Percentiles rank a stretch among this genome's conserved stretches.
Conservation (phyloP, 495 filamentous ascomycete species). For the Margaritispora aquatica region DNA sequence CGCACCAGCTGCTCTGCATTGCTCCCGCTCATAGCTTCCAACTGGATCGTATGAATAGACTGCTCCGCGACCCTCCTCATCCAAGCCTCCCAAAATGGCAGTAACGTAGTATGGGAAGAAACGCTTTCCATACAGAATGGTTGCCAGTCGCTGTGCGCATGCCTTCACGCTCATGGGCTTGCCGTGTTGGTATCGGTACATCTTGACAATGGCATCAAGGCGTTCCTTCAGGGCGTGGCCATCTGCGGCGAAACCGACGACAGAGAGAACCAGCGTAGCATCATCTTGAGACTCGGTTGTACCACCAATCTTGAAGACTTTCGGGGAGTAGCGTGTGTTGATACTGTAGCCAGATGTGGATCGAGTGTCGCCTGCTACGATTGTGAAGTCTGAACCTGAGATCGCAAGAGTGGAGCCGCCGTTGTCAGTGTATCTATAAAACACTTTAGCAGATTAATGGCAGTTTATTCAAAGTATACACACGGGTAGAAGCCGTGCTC, state of each 20-base stretch:
- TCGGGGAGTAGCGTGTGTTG: slow-evolving; percentile 88
- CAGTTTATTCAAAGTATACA: slow-evolving; percentile 23
- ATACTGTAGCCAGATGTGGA: slow-evolving; percentile 96
- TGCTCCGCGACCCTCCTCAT: slow-evolving; percentile 91
- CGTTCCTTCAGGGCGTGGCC: slow-evolving; percentile 85
- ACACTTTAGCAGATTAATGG: slow-evolving; percentile 10
- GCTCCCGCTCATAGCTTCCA: slow-evolving; percentile 91
- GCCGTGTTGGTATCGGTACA: slow-evolving; percentile 93
- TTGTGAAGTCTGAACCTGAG: slow-evolving; percentile 84
- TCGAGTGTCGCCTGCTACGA: slow-evolving; percentile 94
- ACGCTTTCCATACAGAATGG: slow-evolving; percentile 91
- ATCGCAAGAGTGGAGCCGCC: slow-evolving; percentile 96
- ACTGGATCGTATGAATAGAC: slow-evolving; percentile 97
- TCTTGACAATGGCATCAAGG: slow-evolving; percentile 86
- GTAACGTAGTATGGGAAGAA: slow-evolving; percentile 98
- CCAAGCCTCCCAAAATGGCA: slow-evolving; percentile 87
- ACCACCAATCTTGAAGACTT: slow-evolving; percentile 94
- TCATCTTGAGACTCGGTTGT: slow-evolving; percentile 77
- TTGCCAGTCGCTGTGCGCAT: slow-evolving; percentile 86
- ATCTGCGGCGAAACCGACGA: slow-evolving; percentile 93
- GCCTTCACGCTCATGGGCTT: slow-evolving; percentile 89
- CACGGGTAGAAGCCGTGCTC: slow-evolving; percentile 95
- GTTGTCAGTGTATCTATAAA: slow-evolving; percentile 88
- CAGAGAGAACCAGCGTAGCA: slow-evolving; percentile 79
- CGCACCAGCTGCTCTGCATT: slow-evolving; percentile 92